Evolutionary conservation across 768 basidiomycete species (phyloP), one percentile per base, ranked within the genome.

Genomic region (Nevesoporus exiguus): DNA sequence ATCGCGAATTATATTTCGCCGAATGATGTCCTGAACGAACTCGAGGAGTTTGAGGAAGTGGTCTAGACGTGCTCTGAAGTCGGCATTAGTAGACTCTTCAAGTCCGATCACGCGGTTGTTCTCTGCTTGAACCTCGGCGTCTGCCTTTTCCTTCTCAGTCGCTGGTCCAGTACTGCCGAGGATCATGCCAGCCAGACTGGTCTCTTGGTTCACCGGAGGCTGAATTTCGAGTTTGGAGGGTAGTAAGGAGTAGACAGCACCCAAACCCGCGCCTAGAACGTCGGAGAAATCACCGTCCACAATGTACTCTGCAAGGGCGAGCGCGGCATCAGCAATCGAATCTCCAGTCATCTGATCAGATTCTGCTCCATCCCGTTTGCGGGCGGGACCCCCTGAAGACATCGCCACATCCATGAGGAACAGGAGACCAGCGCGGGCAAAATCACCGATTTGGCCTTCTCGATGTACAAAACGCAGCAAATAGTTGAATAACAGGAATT

Each of bases 231-330:
- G 78, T 71, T 97, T 97, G 19, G 85, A 83, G 0, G 96, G 96
- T 11, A 98, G 76, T 2, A 93, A 72, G 2, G 93, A 97, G 66
- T 96, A 98, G 2, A 96, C 89, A 0, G 96, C 96, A 4, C 93
- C 88, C 11, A 98, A 69, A 15, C 94, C 93, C 3, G 96, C 96
- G 17, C 87, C 93, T 43, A 98, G 81, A 11, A 98, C 96, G 59
- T 98, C 94, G n/a, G 93, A 92, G 68, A 97, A 96, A 71, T 98
- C 96, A n/a, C 94, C 92, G 64, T 96, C 92, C 17, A 97, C 80
- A 48, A 98, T 90, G 66, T 93, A 97, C 66, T 95, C 93, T 19
- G 92, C 92, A 36, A 98, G 76, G 8, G 91, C 89, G 40, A 95
- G 76, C 1, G 89, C 88, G 1, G 93, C 91, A 65, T 94, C 93